Conservation (phyloP, 208 protist species). For the Acanthamoeba castellanii region DNA sequence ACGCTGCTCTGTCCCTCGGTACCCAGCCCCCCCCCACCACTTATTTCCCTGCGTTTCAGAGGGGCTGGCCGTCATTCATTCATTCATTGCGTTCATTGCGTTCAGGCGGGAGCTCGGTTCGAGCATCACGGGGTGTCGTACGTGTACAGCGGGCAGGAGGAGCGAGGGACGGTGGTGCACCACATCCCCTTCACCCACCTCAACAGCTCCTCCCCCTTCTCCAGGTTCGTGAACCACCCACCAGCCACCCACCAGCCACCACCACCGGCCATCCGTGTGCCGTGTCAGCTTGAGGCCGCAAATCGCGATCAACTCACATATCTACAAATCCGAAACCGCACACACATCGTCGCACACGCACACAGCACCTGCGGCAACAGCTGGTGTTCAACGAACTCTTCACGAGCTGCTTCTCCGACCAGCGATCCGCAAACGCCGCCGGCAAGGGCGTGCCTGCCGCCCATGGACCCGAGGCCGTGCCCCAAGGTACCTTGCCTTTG, state of each 20-base stretch:
- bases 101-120: background rate
- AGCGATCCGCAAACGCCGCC: background rate
- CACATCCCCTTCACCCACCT: slow-evolving; percentile 19
- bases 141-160: slow-evolving; percentile 6
- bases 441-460: background rate
- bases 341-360: background rate
- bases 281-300: too few relatives aligned
- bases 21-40: background rate
- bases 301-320: background rate
- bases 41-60: too few relatives aligned
- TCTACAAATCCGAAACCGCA: background rate
- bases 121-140: slow-evolving; percentile 18
- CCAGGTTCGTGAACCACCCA: background rate
- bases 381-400: slow-evolving; percentile 61
- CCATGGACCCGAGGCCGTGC: background rate
- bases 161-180: background rate
- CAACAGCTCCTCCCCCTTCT: background rate
- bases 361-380: slow-evolving; percentile 20
- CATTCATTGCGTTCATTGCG: background rate
- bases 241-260: too few relatives aligned
- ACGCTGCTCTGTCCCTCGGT: background rate
- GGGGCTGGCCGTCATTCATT: too few relatives aligned
- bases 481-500: background rate
- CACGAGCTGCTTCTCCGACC: background rate
- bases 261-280: too few relatives aligned